Percentiles rank a stretch among this genome's conserved stretches.
These are phyloP conservation scores for Porcisia hertigi DNA, from an alignment of 208 protist genomes.

Conservation along the genomic window DNA sequence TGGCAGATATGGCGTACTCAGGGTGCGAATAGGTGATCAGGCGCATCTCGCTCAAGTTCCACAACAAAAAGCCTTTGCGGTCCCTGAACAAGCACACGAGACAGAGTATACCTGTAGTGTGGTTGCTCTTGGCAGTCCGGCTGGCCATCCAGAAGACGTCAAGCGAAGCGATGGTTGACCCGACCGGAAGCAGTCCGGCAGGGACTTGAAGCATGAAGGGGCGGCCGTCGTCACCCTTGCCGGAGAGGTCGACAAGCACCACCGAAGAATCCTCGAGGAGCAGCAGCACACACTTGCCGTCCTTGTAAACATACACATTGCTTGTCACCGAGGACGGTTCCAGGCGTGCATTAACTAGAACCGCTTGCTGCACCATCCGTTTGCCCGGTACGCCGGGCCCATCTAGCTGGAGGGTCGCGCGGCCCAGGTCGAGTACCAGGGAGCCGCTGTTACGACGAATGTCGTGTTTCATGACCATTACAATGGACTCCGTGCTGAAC, in stretches of 20 bases:
- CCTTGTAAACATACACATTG: constrained; percentile 45
- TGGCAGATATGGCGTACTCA: constrained; percentile 37
- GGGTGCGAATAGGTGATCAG: constrained; percentile 53
- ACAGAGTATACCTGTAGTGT: constrained; percentile 35
- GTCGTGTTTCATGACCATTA: constrained; percentile 68
- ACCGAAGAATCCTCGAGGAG: constrained; percentile 74
- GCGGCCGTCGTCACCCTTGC: constrained; percentile 42
- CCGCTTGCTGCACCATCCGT: constrained; percentile 51
- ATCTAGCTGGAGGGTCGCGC: constrained; percentile 53
- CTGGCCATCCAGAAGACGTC: constrained; percentile 69
- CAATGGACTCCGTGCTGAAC: constrained; percentile 47
- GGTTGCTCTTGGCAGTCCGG: constrained; percentile 15
- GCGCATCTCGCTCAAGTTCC: constrained; percentile 72
- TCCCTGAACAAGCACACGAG: constrained; percentile 63
- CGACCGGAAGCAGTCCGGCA: constrained; percentile 61
- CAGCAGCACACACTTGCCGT: constrained; percentile 71
- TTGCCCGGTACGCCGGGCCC: constrained; percentile 12
- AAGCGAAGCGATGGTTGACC: constrained; percentile 51
- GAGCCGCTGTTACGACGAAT: constrained; percentile 57
- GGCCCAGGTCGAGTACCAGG: constrained; percentile 50
- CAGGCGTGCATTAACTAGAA: constrained; percentile 69
- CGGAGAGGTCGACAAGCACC: constrained; percentile 66
- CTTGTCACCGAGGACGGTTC: constrained; percentile 36
- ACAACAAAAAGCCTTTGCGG: constrained; percentile 69
- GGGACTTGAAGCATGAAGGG: constrained; percentile 62